Base-by-base conservation (phyloP, 129 eudicot genomes). In the Scalesia atractyloides region DNA sequence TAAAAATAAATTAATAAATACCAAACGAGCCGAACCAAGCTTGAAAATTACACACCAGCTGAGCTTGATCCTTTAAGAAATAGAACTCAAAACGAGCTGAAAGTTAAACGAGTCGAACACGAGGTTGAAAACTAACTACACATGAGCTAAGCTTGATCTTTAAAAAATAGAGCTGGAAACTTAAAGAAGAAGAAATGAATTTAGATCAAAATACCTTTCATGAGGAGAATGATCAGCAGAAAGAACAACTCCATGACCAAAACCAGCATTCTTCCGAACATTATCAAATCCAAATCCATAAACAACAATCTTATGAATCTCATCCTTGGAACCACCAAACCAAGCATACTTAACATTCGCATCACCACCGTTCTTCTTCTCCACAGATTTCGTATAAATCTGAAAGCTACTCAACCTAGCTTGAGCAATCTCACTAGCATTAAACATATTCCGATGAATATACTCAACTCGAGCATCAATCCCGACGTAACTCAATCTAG, bases 261-360 rank as follows among this genome's bases (percentile, higher is more conserved):
- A 66, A 5, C 43, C 17, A 10, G 1, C 64, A 57, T 69, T 69
- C 15, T 13, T 37, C 26, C 13, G 54, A 52, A 77, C 33, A 67
- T 76, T 69, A 7, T 46, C 66, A 63, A 64, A 72, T 0, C 88
- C 76, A 69, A 92, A 92, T 20, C 98, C 98, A 46, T 79, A 77
- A 3, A 70, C 37, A 14, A 89, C 9, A 24, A 92, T 82, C 36
- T 19, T 81, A 18, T 72, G 9, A 4, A 92, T 80, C 53, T 89
- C 91, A 49, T 73, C 72, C 51, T 72, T 85, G 9, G 93, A 81
- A 73, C 49, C 86, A 73, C 96, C 91, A 76, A 56, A 89, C 96
- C 98, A 92, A 48, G 81, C 98, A 62, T 77, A 89, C 74, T 78
- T 89, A 7, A 87, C 39, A 33, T 85, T 87, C 3, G 84, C 81